These are phyloP conservation scores for Penicillium silybi DNA, from an alignment of 495 filamentous ascomycete species.

Conservation along the genomic window DNA sequence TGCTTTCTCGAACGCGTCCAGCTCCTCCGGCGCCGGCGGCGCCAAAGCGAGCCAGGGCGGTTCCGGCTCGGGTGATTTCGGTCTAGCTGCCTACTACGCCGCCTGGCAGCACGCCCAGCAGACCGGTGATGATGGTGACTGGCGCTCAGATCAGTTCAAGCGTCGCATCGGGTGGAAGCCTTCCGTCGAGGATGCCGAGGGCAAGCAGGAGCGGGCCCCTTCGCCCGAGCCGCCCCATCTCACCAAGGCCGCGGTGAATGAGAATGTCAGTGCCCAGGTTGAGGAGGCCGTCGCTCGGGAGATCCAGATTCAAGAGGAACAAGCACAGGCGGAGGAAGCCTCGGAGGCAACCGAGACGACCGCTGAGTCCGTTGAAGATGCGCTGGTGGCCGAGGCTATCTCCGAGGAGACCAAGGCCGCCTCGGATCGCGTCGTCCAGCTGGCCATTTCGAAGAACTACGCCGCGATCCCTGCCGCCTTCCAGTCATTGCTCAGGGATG, in stretches of 20 bases:
- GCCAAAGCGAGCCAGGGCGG: conserved; percentile 44
- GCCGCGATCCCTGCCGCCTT: conserved; percentile 86
- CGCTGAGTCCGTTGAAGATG: conserved; percentile 30
- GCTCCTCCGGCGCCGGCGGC: conserved; percentile 40
- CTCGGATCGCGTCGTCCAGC: conserved; percentile 68
- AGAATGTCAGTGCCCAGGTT: conserved; percentile 54
- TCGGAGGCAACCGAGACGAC: conserved; percentile 31
- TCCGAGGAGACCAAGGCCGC: conserved; percentile 60
- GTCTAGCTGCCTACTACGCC: conserved; percentile 82
- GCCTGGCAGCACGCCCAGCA: conserved; percentile 78
- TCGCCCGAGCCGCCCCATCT: conserved; percentile 44
- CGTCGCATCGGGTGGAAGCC: conserved; percentile 86
- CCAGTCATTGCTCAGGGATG: conserved; percentile 74
- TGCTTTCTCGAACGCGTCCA: conserved; percentile 61
- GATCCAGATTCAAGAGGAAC: conserved; percentile 49
- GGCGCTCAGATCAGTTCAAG: conserved; percentile 85
- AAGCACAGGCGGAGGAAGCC: conserved; percentile 41
- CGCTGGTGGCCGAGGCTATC: conserved; percentile 23
- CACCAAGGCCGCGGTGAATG: conserved; percentile 53
- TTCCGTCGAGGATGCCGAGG: conserved; percentile 47
- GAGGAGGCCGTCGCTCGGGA: conserved; percentile 64
- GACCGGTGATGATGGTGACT: conserved; percentile 69
- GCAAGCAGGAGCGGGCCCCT: conserved; percentile 30
- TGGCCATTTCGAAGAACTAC: conserved; percentile 64
- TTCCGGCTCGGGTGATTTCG: conserved; percentile 47